These are phyloP conservation scores for Dothiorella sarmentorum DNA, from an alignment of 2,329 filamentous ascomycete species.

Conservation along the genomic window DNA sequence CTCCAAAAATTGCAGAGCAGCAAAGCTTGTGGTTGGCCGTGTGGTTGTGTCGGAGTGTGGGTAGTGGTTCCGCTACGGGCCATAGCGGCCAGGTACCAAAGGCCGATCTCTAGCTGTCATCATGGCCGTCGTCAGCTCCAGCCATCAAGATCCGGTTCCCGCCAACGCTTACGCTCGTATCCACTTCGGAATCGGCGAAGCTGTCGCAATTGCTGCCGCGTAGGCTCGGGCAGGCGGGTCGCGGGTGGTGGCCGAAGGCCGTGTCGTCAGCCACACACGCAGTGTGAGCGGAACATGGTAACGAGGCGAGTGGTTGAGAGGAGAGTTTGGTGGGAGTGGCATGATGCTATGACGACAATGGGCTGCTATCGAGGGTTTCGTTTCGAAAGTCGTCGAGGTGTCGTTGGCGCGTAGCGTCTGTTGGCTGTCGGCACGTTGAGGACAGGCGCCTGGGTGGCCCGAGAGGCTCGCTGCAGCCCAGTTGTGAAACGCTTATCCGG, in stretches of 20 bases:
- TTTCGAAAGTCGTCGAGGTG: background rate
- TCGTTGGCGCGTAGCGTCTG: background rate
- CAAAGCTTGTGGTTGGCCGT: background rate
- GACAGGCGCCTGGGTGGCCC: background rate
- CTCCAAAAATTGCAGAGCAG: background rate
- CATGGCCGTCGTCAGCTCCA: background rate
- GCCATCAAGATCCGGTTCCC: background rate
- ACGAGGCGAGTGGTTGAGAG: background rate
- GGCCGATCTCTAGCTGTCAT: no score
- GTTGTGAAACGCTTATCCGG: slow-evolving; percentile 5
- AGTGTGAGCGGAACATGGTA: background rate
- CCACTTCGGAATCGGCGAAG: background rate
- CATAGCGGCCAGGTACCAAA: background rate
- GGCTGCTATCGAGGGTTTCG: background rate
- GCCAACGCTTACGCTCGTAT: background rate
- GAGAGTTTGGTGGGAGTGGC: background rate
- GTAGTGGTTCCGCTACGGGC: background rate
- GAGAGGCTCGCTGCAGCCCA: background rate
- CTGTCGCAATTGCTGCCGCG: background rate
- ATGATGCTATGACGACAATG: slow-evolving; percentile 1
- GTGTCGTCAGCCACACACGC: background rate
- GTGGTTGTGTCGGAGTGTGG: background rate
- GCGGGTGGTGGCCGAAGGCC: background rate
- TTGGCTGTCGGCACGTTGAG: no score
- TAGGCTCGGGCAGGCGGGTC: background rate